phyloP scores from a whole-genome alignment of 192 early-diverging fungal species.

The Piromyces finnis region DNA sequence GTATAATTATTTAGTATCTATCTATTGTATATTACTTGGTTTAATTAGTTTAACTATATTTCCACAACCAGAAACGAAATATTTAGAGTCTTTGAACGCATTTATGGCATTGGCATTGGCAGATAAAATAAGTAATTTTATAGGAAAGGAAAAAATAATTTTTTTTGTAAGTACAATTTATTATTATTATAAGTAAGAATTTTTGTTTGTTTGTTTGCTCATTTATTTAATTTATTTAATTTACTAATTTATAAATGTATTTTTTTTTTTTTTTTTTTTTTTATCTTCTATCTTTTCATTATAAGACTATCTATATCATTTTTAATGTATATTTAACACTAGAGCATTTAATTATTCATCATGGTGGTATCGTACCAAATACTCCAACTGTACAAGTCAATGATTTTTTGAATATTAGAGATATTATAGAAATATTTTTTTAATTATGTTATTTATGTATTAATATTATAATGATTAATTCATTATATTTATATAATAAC shows the following conservation, averaged over 20 bases:
- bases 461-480: no score
- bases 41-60: neutral
- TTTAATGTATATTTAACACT: neutral
- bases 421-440: neutral
- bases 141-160: neutral
- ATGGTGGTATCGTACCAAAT: neutral
- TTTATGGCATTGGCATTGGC: neutral
- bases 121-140: neutral
- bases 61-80: neutral
- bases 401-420: neutral
- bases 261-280: no score
- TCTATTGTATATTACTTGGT: neutral
- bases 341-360: neutral
- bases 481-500: no score
- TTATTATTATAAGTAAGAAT: neutral
- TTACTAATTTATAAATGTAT: no score
- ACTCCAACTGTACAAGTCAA: neutral
- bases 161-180: neutral
- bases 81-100: neutral
- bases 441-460: neutral
- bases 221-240: no score
- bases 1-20: neutral
- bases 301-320: neutral
- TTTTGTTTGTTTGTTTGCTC: no score
- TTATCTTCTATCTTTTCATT: no score